Conservation (phyloP, 1,284 basidiomycete species). For the Ganoderma sinense region DNA sequence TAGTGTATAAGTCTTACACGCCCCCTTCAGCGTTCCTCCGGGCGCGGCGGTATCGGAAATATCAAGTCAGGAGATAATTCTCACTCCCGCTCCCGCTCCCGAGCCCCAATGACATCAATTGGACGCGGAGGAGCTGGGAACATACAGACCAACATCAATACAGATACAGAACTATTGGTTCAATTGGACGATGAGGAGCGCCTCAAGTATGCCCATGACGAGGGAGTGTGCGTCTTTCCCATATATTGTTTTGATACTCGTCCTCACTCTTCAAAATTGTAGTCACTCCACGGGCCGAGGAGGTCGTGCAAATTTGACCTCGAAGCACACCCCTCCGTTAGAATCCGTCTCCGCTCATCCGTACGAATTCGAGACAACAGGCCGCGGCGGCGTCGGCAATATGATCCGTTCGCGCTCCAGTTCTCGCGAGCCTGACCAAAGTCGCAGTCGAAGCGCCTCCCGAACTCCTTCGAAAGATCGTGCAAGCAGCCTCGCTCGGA, state of each 20-base stretch:
- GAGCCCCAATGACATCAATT: constrained; percentile 50
- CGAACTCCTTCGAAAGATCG: constrained; percentile 28
- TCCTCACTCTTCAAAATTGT: background rate
- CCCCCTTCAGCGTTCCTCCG: constrained; percentile 58
- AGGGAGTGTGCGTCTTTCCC: constrained; percentile 50
- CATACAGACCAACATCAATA: constrained; percentile 46
- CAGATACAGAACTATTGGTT: constrained; percentile 43
- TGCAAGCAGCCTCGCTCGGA: constrained; percentile 25
- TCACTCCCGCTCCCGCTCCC: constrained; percentile 44
- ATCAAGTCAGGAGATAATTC: constrained; percentile 49
- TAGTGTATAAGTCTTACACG: background rate
- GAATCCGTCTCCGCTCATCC: constrained; percentile 42
- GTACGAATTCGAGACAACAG: constrained; percentile 48
- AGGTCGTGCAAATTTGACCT: constrained; percentile 68
- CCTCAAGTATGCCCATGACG: constrained; percentile 41
- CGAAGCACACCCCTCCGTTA: constrained; percentile 45
- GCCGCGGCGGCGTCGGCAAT: constrained; percentile 81
- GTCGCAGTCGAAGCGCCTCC: constrained; percentile 31
- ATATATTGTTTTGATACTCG: background rate
- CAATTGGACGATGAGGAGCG: constrained; percentile 58
- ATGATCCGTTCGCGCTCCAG: constrained; percentile 55
- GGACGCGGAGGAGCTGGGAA: constrained; percentile 80
- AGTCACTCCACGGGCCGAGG: constrained; percentile 78
- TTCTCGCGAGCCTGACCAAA: constrained; percentile 44
- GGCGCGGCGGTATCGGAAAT: constrained; percentile 69